These are phyloP conservation scores for Antrodiella citrinella DNA, from an alignment of 768 basidiomycete genomes.

Conservation along the genomic window DNA sequence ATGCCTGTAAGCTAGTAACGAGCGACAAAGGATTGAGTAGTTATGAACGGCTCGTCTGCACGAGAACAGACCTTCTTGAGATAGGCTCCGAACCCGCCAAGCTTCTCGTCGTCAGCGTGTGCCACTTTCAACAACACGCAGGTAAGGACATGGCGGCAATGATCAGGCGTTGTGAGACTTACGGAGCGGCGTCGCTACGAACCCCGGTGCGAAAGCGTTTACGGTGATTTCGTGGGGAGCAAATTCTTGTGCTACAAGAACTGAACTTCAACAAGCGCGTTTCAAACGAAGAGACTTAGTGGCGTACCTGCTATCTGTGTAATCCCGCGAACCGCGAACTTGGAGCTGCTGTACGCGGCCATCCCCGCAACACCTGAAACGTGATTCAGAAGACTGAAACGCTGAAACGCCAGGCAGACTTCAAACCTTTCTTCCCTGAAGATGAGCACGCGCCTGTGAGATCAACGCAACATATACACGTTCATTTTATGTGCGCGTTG, in stretches of 20 bases:
- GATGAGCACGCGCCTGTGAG: conserved; percentile 14
- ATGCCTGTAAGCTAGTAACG: background rate
- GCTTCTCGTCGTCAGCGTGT: background rate
- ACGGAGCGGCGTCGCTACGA: conserved; percentile 15
- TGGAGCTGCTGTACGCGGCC: conserved; percentile 18
- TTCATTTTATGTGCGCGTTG: no score
- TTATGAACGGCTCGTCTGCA: background rate
- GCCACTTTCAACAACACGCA: background rate
- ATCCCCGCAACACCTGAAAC: background rate
- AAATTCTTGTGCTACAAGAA: conserved; percentile 15
- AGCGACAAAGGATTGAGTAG: background rate
- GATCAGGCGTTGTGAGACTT: background rate
- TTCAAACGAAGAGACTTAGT: background rate
- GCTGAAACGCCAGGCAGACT: background rate
- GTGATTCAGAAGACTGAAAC: background rate
- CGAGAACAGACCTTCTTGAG: background rate
- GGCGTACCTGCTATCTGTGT: conserved; percentile 17
- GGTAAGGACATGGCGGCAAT: no score
- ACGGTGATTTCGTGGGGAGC: conserved; percentile 20
- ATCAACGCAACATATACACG: no score
- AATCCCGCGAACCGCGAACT: conserved; percentile 23
- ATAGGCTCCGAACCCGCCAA: background rate
- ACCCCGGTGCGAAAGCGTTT: conserved; percentile 22
- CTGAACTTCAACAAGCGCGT: background rate
- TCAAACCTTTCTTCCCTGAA: conserved; percentile 16